Evolutionary conservation across 208 protist genomes (phyloP).

Genomic region (Tetramitus jugosus): DNA sequence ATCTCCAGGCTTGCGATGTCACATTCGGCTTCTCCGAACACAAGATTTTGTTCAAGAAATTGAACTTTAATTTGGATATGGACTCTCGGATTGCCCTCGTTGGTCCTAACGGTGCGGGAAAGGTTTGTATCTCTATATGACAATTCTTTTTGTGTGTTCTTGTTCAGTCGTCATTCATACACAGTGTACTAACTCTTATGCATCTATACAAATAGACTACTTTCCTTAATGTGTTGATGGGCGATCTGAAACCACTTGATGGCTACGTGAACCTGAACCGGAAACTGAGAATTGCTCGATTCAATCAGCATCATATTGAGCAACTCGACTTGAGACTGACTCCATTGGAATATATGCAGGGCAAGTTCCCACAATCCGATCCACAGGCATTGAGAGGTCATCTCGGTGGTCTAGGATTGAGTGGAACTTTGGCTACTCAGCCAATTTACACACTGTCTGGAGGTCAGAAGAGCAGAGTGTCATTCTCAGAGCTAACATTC

Average conservation of each 20-base stretch:
- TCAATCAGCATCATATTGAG: conserved; percentile 85
- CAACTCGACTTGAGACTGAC: conserved; percentile 71
- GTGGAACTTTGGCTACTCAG: conserved; percentile 37
- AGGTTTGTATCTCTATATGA: background rate
- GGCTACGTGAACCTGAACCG: conserved; percentile 64
- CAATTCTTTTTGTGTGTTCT: too few species aligned
- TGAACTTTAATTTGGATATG: conserved; percentile 77
- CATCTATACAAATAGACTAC: too few species aligned
- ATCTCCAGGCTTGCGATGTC: conserved; percentile 70
- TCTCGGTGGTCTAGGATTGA: conserved; percentile 78
- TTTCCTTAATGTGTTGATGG: conserved; percentile 78
- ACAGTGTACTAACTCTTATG: too few species aligned
- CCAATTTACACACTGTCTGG: conserved; percentile 33
- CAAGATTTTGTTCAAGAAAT: conserved; percentile 66
- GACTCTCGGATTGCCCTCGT: conserved; percentile 67
- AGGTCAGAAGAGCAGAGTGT: conserved; percentile 50
- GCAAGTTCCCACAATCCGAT: conserved; percentile 67
- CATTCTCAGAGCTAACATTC: conserved; percentile 73
- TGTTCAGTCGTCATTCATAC: too few species aligned
- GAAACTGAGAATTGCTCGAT: conserved; percentile 72
- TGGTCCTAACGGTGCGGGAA: background rate
- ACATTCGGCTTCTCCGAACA: conserved; percentile 65
- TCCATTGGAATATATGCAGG: conserved; percentile 72
- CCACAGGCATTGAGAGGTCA: conserved; percentile 70
- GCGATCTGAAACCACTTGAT: conserved; percentile 60